A percentile compares a stretch with the other conserved stretches of the same genome.
These are phyloP conservation scores for Clitocybe nebularis DNA, from an alignment of 1,284 basidiomycete genomes.

Conservation along the genomic window DNA sequence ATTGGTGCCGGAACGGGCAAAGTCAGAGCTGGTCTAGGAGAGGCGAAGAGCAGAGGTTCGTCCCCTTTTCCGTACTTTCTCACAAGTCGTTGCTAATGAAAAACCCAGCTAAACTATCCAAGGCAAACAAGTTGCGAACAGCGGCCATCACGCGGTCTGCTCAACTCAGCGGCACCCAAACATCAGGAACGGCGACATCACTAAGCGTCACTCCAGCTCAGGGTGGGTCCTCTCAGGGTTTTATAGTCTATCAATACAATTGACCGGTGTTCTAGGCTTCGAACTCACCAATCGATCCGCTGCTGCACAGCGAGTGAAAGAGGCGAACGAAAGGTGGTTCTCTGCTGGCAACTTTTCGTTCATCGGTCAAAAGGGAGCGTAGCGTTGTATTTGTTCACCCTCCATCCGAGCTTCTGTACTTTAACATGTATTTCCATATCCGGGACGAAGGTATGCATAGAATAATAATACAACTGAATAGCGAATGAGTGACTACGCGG, in stretches of 20 bases:
- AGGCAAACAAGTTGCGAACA: slow-evolving; percentile 89
- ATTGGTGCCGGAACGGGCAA: slow-evolving; percentile 84
- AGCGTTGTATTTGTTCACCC: background rate
- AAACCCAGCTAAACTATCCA: slow-evolving; percentile 88
- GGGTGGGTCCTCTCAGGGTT: slow-evolving; percentile 46
- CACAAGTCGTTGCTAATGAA: background rate
- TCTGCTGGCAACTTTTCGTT: slow-evolving; percentile 82
- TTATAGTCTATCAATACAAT: slow-evolving; percentile 15
- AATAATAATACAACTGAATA: slow-evolving; percentile 18
- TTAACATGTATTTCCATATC: slow-evolving; percentile 4
- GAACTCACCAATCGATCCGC: slow-evolving; percentile 85
- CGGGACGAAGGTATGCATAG: slow-evolving; percentile 10
- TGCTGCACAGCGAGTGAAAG: slow-evolving; percentile 78
- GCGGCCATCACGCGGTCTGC: slow-evolving; percentile 76
- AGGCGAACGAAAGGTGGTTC: slow-evolving; percentile 93
- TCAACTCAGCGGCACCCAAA: slow-evolving; percentile 50
- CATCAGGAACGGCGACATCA: slow-evolving; percentile 87
- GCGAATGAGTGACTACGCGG: slow-evolving; percentile 7
- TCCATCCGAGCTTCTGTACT: background rate
- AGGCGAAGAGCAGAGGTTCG: slow-evolving; percentile 84
- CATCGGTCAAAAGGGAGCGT: slow-evolving; percentile 62
- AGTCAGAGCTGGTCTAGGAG: slow-evolving; percentile 81
- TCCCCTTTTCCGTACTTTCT: slow-evolving; percentile 11
- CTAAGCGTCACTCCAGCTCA: slow-evolving; percentile 95
- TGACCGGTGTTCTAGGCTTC: slow-evolving; percentile 51